Base-by-base conservation (phyloP, 352 stramenopile species). In the Phytophthora sp. region DNA sequence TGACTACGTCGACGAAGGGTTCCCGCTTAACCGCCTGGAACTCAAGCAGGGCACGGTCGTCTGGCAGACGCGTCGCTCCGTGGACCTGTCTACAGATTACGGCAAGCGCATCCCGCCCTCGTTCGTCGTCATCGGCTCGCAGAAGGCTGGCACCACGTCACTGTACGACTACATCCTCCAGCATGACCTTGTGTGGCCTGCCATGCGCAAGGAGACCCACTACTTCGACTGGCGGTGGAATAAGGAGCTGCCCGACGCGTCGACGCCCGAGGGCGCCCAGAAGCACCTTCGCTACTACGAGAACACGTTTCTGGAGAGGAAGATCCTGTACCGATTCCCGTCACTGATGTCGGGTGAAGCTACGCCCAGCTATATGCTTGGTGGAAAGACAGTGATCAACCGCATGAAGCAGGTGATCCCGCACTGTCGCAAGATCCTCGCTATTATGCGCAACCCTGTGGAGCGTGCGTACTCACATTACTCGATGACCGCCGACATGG, bases 171-270 rank as follows among this genome's bases (percentile, higher is more conserved):
- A 98, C 79, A 93, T 99, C 29, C 94, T 85, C 45, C 93, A 99
- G 74, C 97, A 99, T 74, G 95, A 98, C 29, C 89, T 98, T 44
- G 89, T 98, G 16, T 78, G 97, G 42, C 73, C 86, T 26, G 90
- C 94, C 4, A 93, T 93, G 76, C 80, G 96, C 44, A 94, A 94
- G 58, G 97, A 99, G 84, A 99, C 97, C 13, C 97, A 99, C 77
- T 99, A 98, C 71, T 97, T 99, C 23, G 97, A 99, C 76, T 99
- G 97, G 97, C 85, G 96, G 36, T 99, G 96, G 95, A 94, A 98
- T 68, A 73, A 76, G 23, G 76, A 81, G 57, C 73, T 96, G 8
- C 71, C 81, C 1, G 66, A 74, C 26, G 69, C 78, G 33, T 76
- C 79, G 6, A 85, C 83, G 13, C 66, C 73, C 4, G 81, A 94